Base-by-base conservation (phyloP, 805 yeast species). In the Yamadazyma sp. region DNA sequence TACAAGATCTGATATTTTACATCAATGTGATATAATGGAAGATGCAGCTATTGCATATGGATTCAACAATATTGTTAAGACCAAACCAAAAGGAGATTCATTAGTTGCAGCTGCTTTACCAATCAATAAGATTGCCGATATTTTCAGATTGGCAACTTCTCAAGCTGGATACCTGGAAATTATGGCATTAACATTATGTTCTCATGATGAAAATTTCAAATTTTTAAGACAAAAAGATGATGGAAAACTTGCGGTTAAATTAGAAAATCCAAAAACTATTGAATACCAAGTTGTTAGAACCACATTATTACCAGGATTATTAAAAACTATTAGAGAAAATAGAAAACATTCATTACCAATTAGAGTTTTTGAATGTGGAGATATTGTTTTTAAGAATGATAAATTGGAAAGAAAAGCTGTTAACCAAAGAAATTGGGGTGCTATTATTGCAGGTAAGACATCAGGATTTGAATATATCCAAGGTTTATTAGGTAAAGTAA, bases 221-320 rank as follows among this genome's bases (percentile, higher is more conserved):
- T 89, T 78, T 69, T 73, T 93, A 56, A 81, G 86, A 58, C 70
- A 73, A 33, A 56, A 55, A 27, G 97, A 91, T 59, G 87, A 85
- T 51, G 75, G 73, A 50, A 75, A 78, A n/a, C 67, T 65, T 33
- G 98, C 88, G 21, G 98, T 93, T 36, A 80, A 84, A 53, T 76
- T 93, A 51, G 98, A 86, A 39, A 93, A 93, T 63, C 99, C 99
- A 42, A 93, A 93, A 71, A 93, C 98, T 13, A 62, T 80, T 33
- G 99, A 93, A 68, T 93, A 91, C 64, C 96, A 93, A 71, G 98
- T 93, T 42, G 98, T 93, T 18, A 84, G 98, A 74, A 93, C 98
- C 12, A 78, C 95, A 18, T 73, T 93, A 50, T 70, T 91, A 40
- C 97, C 98, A 31, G 99, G 99, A 48, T 75, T 93, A 39, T 77